Evolutionary conservation across 164 flowering plant species (phyloP).

Genomic region (Vitis cinerea): DNA sequence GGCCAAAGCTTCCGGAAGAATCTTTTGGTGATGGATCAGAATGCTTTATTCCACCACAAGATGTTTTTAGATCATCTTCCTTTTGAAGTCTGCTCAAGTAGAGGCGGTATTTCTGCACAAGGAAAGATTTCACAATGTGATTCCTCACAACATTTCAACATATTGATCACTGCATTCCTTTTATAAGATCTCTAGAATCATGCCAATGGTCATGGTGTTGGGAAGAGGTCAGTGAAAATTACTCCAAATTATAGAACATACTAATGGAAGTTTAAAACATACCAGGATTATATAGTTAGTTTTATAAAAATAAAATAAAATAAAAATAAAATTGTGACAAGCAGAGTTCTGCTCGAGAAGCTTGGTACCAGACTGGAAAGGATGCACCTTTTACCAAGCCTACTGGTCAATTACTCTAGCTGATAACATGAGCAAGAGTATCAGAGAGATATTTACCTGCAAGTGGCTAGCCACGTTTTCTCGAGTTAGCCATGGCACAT

Average conservation of each 20-base stretch:
- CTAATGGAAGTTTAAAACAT: no score
- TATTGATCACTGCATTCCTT: no score
- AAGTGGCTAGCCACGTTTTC: constrained; percentile 99
- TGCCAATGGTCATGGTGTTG: no score
- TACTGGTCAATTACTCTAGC: neutral
- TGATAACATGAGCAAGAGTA: neutral
- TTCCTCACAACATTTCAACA: neutral
- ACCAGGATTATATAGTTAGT: no score
- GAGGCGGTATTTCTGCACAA: constrained; percentile 88
- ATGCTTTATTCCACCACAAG: constrained; percentile 42
- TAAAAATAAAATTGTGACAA: no score
- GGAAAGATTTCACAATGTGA: constrained; percentile 10
- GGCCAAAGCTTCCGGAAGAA: constrained; percentile 31
- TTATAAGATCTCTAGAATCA: no score
- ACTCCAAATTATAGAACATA: no score
- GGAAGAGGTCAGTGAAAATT: no score
- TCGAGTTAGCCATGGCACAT: constrained; percentile 89
- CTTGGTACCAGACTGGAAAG: neutral
- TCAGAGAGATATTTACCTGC: constrained; percentile 57
- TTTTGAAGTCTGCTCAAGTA: constrained; percentile 82
- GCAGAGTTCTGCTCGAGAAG: neutral
- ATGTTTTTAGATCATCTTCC: constrained; percentile 49
- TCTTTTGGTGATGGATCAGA: constrained; percentile 47
- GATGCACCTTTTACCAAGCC: neutral
- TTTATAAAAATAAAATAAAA: no score